Evolutionary conservation across 2,329 filamentous ascomycete genomes (phyloP).

Genomic region (Fusarium sp.): DNA sequence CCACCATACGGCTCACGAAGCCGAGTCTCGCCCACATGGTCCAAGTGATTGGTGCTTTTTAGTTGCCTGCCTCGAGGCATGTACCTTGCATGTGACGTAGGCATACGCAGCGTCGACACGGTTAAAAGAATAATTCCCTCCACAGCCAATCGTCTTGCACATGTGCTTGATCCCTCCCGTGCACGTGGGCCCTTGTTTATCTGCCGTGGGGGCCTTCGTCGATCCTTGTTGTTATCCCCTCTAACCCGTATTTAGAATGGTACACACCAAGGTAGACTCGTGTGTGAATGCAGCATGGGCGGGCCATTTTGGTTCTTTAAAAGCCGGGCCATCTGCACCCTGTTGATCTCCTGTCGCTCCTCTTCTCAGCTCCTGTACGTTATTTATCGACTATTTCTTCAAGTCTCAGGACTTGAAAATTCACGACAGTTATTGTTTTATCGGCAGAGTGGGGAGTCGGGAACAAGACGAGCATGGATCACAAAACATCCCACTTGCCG

Average conservation of each 20-base stretch:
- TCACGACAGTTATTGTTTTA: background rate
- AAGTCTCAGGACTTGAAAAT: background rate
- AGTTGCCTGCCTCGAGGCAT: background rate
- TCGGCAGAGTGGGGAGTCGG: slow-evolving; percentile 11
- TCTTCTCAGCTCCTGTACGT: background rate
- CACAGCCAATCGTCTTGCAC: slow-evolving; percentile 22
- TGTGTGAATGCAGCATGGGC: background rate
- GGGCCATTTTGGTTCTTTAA: background rate
- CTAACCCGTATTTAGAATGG: background rate
- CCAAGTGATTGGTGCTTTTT: slow-evolving; percentile 18
- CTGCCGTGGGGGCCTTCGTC: background rate
- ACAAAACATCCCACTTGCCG: slow-evolving; percentile 22
- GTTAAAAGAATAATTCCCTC: background rate
- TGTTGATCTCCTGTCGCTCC: background rate
- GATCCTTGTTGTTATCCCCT: background rate
- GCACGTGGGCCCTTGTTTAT: slow-evolving; percentile 20
- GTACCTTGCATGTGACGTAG: slow-evolving; percentile 21
- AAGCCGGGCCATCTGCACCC: slow-evolving; percentile 4
- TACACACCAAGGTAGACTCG: no score
- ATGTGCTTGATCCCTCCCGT: slow-evolving; percentile 20
- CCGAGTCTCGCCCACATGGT: slow-evolving; percentile 6
- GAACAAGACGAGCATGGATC: slow-evolving; percentile 1
- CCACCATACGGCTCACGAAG: background rate
- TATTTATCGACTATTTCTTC: background rate
- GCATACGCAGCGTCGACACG: background rate